These are phyloP conservation scores for Taxawa tesnikishii DNA, from an alignment of 2,329 filamentous ascomycete species.

Conservation along the genomic window DNA sequence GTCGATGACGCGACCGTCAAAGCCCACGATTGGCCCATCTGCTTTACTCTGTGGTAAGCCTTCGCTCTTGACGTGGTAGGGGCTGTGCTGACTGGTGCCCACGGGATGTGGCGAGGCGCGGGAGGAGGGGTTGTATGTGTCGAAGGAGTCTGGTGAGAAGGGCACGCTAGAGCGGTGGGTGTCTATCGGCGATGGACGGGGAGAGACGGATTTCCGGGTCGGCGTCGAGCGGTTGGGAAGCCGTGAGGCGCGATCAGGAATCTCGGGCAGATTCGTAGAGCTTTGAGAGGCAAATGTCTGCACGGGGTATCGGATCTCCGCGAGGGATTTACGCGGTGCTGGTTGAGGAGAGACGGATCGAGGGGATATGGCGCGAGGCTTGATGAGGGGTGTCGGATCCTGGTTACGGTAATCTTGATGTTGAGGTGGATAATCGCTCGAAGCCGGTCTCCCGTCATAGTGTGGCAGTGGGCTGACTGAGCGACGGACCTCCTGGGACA, in stretches of 20 bases:
- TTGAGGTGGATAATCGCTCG: slow-evolving; percentile 4
- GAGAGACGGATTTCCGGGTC: slow-evolving; percentile 61
- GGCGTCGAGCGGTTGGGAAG: slow-evolving; percentile 34
- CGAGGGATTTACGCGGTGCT: slow-evolving; percentile 21
- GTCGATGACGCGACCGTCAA: slow-evolving; percentile 66
- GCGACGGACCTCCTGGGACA: slow-evolving; percentile 21
- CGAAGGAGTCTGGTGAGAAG: slow-evolving; percentile 66
- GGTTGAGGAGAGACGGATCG: slow-evolving; percentile 11
- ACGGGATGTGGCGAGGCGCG: slow-evolving; percentile 7
- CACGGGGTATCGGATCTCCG: slow-evolving; percentile 15
- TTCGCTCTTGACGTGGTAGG: slow-evolving; percentile 15
- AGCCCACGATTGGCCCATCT: slow-evolving; percentile 59
- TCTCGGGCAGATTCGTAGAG: slow-evolving; percentile 2
- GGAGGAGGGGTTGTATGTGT: slow-evolving; percentile 51
- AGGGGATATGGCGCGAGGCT: slow-evolving; percentile 19
- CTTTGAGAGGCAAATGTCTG: slow-evolving; percentile 4
- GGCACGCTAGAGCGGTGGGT: slow-evolving; percentile 48
- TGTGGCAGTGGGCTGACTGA: slow-evolving; percentile 17
- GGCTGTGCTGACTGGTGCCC: slow-evolving; percentile 10
- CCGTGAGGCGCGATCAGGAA: slow-evolving; percentile 34
- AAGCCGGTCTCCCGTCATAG: slow-evolving; percentile 3
- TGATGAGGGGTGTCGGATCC: slow-evolving; percentile 14
- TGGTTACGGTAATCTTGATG: slow-evolving; percentile 7
- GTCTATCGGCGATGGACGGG: slow-evolving; percentile 47
- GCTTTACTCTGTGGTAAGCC: slow-evolving; percentile 15